phyloP scores from a whole-genome alignment of 202 grass and related monocot species.

The Carex sylvatica region DNA sequence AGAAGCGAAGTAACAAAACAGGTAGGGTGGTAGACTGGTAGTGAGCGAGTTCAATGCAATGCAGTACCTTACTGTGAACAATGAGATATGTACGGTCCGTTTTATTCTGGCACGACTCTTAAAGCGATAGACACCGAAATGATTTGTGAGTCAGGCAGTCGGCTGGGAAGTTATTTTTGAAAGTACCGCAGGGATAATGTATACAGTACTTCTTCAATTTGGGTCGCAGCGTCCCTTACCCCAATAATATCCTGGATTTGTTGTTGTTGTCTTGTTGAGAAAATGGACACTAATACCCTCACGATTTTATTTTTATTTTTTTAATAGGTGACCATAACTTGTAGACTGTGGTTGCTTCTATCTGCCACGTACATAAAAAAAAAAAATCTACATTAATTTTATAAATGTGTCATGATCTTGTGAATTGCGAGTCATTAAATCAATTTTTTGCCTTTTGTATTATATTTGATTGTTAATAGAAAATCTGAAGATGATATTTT shows the following conservation, averaged over 20 bases:
- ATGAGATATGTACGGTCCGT: too few relatives aligned
- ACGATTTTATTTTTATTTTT: background rate
- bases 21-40: background rate
- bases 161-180: too few relatives aligned
- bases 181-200: too few relatives aligned
- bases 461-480: background rate
- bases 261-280: too few relatives aligned
- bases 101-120: too few relatives aligned
- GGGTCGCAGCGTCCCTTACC: background rate
- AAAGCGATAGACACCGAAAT: too few relatives aligned
- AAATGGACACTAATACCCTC: conserved; percentile 15
- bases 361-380: background rate
- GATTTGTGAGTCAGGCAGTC: too few relatives aligned
- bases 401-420: background rate
- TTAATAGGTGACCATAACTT: background rate
- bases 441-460: background rate
- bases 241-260: background rate
- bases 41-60: too few relatives aligned
- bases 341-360: background rate
- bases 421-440: background rate
- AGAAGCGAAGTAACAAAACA: background rate
- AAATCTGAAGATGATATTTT: background rate
- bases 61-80: too few relatives aligned
- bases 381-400: background rate
- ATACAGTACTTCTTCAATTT: too few relatives aligned